Conservation (phyloP, 176 grass and related monocot genomes). For the Chloris gayana region DNA sequence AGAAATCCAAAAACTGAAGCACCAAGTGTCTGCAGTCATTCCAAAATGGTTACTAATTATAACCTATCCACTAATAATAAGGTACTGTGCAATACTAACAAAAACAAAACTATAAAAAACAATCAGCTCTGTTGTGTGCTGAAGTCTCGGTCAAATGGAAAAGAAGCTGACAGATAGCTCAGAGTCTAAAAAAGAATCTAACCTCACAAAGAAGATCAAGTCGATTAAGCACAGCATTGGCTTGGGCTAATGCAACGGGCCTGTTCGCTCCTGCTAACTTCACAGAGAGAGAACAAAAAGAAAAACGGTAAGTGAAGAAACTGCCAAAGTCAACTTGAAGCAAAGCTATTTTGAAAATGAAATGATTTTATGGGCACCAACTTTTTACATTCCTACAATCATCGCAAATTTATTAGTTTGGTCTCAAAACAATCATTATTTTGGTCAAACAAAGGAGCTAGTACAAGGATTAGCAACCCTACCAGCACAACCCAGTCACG, state of each 20-base stretch:
- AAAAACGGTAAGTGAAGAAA: constrained; percentile 31
- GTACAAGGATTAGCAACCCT: constrained; percentile 41
- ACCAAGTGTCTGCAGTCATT: constrained; percentile 67
- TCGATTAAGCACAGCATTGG: constrained; percentile 88
- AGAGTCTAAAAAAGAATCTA: constrained; percentile 19
- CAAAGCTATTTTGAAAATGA: constrained; percentile 28
- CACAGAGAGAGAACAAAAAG: constrained; percentile 50
- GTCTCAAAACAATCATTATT: not conserved
- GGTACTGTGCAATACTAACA: constrained; percentile 9
- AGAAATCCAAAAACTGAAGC: constrained; percentile 92
- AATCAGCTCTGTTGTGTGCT: constrained; percentile 5
- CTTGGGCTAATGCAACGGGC: constrained; percentile 90
- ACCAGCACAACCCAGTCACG: constrained; percentile 98
- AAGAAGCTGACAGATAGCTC: not conserved
- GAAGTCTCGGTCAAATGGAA: not conserved
- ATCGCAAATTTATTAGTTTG: not conserved
- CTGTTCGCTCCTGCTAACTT: constrained; percentile 95
- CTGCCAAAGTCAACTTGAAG: constrained; percentile 21
- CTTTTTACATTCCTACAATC: not conserved
- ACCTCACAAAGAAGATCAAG: constrained; percentile 95
- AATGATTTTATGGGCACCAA: constrained; percentile 7
- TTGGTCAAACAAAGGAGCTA: not conserved
- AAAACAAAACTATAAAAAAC: constrained; percentile 13
- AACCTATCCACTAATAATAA: constrained; percentile 36
- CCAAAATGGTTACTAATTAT: constrained; percentile 34